Conservation (phyloP, 2,329 filamentous ascomycete genomes). For the Trichoderma sp. region DNA sequence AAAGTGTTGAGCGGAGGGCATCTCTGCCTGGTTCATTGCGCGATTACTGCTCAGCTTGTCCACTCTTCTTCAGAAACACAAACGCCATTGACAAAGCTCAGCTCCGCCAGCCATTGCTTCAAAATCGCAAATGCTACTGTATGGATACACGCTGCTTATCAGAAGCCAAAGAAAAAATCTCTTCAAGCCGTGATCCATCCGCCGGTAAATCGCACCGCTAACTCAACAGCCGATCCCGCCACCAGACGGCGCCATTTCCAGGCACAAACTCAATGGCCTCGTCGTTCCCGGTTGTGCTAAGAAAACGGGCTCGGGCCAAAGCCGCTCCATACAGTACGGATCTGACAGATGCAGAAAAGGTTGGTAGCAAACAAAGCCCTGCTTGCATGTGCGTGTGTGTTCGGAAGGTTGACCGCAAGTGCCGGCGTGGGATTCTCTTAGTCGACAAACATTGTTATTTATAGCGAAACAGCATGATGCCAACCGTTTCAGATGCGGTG, state of each 20-base stretch:
- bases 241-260: background rate
- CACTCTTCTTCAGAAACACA: background rate
- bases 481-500: background rate
- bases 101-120: background rate
- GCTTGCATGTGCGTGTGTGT: background rate
- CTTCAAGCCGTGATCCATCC: conserved; percentile 6
- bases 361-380: background rate
- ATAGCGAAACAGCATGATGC: background rate
- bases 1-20: background rate
- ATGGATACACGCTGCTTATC: background rate
- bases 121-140: background rate
- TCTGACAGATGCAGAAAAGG: background rate
- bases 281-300: background rate
- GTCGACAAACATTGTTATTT: background rate
- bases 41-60: background rate
- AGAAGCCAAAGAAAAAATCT: background rate
- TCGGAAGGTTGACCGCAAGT: background rate
- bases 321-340: conserved; percentile 7
- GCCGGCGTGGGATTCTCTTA: background rate
- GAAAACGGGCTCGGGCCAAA: background rate
- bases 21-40: background rate
- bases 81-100: background rate
- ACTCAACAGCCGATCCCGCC: background rate
- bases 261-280: conserved; percentile 16
- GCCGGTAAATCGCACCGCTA: background rate